Evolutionary conservation across 108 stramenopile genomes (phyloP), one percentile per base, ranked within the genome.

Genomic region (Discostella pseudostelligera): DNA sequence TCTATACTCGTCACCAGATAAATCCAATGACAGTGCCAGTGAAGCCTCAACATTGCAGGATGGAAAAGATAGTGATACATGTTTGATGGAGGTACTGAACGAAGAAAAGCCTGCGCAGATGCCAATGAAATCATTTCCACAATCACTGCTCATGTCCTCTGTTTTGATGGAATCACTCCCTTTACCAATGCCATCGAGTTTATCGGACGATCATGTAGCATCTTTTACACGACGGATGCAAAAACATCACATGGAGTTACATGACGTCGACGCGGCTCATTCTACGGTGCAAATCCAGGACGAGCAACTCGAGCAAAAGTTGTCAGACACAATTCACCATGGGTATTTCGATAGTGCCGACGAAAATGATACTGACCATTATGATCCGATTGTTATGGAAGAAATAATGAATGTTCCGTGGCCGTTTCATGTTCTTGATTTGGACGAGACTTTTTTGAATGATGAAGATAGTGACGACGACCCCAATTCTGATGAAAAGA

Each of bases 381-480:
- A 70, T 19, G 69, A 70, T 39, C 69, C 76, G 12, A 66, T 78
- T 21, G 76, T 78, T 40, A 40, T 78, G 24, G 76, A 78, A 26
- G 76, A 70, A 78, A 45, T 78, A 1, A 35, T 70, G 39, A 78
- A 65, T 29, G 63, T 78, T 9, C 76, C 76, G 12, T 78, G 76
- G 76, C 76, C 76, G 7, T 78, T 78, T 48, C 55, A 78, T 37
- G 20, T 62, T 20, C 37, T 70, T 6, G 59, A 65, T 56, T 39
- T 78, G 12, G 56, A 66, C 53, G 76, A 78, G 47, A 46, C 76
- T 11, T 56, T 78, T 1, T 19, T 78, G 4, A 51, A 13, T 19
- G 65, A 66, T 1, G 69, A 76, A 11, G 37, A 59, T 39, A 22
- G 62, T 39, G 11, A 10, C 35, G 11, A 10, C 35, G 48, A 65